phyloP scores from a whole-genome alignment of 257 asterid genomes.

The Eucommia ulmoides region DNA sequence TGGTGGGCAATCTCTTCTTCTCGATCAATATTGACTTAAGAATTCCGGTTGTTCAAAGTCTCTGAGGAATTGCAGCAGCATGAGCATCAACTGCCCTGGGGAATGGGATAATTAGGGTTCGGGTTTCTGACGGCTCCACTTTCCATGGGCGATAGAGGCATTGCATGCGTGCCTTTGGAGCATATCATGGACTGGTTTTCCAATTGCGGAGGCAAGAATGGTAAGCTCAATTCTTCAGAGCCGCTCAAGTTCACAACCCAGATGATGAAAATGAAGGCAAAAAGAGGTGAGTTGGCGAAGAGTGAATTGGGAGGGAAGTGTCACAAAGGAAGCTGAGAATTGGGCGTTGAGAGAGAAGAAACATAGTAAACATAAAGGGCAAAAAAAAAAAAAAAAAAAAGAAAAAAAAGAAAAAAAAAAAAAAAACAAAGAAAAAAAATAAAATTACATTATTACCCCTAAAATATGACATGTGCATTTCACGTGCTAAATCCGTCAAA shows the following conservation, averaged over 20 bases:
- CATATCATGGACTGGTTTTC: slow-evolving; percentile 79
- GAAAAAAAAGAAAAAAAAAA: too few species aligned
- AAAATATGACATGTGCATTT: too few species aligned
- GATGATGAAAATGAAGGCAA: slow-evolving; percentile 38
- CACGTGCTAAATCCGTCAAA: too few species aligned
- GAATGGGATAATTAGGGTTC: slow-evolving; percentile 52
- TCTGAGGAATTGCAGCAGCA: slow-evolving; percentile 26
- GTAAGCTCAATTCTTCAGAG: slow-evolving; percentile 34
- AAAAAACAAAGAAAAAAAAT: too few species aligned
- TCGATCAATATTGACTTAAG: slow-evolving; percentile 10
- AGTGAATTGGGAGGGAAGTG: slow-evolving; percentile 31
- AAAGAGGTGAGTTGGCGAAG: slow-evolving; percentile 14
- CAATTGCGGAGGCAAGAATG: slow-evolving; percentile 60
- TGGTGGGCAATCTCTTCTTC: too few species aligned
- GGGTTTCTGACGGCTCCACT: slow-evolving; percentile 22
- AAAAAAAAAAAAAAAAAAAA: too few species aligned
- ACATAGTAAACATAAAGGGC: too few species aligned
- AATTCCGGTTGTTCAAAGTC: slow-evolving; percentile 19
- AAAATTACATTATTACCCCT: too few species aligned
- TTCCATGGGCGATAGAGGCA: slow-evolving; percentile 99
- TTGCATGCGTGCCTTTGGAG: slow-evolving; percentile 96
- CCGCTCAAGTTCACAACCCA: slow-evolving; percentile 32
- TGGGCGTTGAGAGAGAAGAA: too few species aligned
- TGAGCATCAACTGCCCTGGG: slow-evolving; percentile 96
- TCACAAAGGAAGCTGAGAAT: slow-evolving; percentile 31